Evolutionary conservation across 768 basidiomycete species (phyloP).

Genomic region (Auriscalpium vulgare): DNA sequence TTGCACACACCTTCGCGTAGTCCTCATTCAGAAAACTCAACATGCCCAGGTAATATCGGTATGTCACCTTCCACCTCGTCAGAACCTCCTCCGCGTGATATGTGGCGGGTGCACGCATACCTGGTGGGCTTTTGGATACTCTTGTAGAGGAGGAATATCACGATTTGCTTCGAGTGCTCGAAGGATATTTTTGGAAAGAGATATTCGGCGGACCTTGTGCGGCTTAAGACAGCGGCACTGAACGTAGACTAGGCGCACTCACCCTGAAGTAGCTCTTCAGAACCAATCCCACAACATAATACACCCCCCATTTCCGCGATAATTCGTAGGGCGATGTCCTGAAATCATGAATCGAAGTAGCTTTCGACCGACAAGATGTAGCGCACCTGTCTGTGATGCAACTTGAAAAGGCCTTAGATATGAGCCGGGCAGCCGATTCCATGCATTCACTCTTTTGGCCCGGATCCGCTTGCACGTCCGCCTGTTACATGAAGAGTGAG

Average conservation of each 20-base stretch:
- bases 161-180: slow-evolving; percentile 80
- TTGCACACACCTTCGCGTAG: slow-evolving; percentile 58
- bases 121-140: slow-evolving; percentile 82
- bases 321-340: slow-evolving; percentile 65
- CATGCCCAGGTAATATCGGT: slow-evolving; percentile 92
- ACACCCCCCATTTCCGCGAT: slow-evolving; percentile 85
- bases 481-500: background rate
- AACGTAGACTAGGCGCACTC: slow-evolving; percentile 22
- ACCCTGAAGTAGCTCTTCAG: slow-evolving; percentile 94
- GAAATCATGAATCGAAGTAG: background rate
- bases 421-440: slow-evolving; percentile 82
- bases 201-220: slow-evolving; percentile 78
- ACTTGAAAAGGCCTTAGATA: slow-evolving; percentile 82
- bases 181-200: slow-evolving; percentile 85
- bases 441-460: slow-evolving; percentile 58
- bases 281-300: slow-evolving; percentile 85
- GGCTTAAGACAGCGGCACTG: background rate
- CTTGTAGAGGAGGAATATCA: slow-evolving; percentile 70
- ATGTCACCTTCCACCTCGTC: slow-evolving; percentile 62
- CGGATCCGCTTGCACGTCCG: slow-evolving; percentile 23
- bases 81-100: slow-evolving; percentile 7
- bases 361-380: background rate
- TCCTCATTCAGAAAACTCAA: slow-evolving; percentile 91
- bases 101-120: slow-evolving; percentile 30
- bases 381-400: slow-evolving; percentile 79